phyloP scores from a whole-genome alignment of 1,139 yeast species.

The Blastobotrys raffinosifermentans region DNA sequence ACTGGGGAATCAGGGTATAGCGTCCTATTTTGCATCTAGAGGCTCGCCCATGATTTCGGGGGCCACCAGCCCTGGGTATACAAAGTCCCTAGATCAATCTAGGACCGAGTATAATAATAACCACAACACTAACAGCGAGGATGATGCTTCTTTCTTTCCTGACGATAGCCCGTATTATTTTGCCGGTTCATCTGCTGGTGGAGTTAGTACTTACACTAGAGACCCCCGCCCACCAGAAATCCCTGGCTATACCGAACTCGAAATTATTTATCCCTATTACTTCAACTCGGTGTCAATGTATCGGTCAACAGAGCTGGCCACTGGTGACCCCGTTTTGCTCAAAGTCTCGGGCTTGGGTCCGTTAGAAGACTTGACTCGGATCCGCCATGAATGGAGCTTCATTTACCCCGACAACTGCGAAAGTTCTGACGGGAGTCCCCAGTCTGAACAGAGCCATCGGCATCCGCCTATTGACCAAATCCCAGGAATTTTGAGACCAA shows the following conservation, averaged over 20 bases:
- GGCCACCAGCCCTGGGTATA: not conserved
- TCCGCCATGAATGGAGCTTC: conserved; percentile 29
- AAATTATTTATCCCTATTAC: conserved; percentile 23
- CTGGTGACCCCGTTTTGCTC: conserved; percentile 21
- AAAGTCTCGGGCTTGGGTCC: conserved; percentile 24
- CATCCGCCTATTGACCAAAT: conserved; percentile 15
- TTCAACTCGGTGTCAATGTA: conserved; percentile 25
- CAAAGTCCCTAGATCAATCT: not conserved
- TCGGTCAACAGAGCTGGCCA: conserved; percentile 17
- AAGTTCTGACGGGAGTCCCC: conserved; percentile 7
- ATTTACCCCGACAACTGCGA: conserved; percentile 16
- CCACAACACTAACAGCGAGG: not conserved
- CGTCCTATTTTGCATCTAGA: not conserved
- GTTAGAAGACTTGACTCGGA: conserved; percentile 26
- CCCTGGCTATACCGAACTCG: conserved; percentile 22
- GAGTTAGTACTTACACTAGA: too few species aligned
- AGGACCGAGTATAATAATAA: not conserved
- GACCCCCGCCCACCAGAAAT: conserved; percentile 12
- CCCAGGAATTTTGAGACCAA: conserved; percentile 24
- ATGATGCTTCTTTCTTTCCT: not conserved
- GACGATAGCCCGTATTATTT: not conserved
- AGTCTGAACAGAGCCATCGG: conserved; percentile 6
- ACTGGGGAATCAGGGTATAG: not conserved
- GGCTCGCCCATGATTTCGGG: not conserved
- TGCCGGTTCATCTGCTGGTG: too few species aligned